Evolutionary conservation across 2,329 filamentous ascomycete species (phyloP).

Genomic region (Scedosporium aurantiacum): DNA sequence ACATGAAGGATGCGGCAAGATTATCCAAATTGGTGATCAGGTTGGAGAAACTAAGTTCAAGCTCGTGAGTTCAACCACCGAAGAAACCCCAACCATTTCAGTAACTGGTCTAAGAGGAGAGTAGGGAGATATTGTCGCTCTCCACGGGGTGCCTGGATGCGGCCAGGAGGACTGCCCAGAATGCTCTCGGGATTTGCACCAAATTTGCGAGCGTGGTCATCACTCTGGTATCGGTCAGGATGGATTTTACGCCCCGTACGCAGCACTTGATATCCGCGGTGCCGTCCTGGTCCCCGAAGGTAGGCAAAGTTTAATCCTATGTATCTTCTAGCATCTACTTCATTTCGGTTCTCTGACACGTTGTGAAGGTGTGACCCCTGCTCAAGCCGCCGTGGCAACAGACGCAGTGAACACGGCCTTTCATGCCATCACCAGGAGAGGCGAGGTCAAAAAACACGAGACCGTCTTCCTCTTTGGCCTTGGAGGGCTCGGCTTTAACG

Average conservation of each 20-base stretch:
- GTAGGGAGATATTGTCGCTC: constrained; percentile 20
- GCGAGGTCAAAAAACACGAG: constrained; percentile 21
- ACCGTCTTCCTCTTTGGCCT: constrained; percentile 29
- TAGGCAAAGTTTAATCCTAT: background rate
- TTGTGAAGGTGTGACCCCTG: constrained; percentile 12
- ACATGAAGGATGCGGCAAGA: constrained; percentile 16
- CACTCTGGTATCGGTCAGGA: constrained; percentile 33
- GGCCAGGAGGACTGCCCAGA: constrained; percentile 20
- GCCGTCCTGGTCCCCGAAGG: constrained; percentile 14
- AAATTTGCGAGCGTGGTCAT: constrained; percentile 24
- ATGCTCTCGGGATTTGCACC: constrained; percentile 26
- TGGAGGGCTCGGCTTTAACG: constrained; percentile 29
- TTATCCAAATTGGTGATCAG: constrained; percentile 13
- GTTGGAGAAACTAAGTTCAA: constrained; percentile 10
- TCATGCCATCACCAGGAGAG: constrained; percentile 25
- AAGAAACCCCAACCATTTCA: background rate
- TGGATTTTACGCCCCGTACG: constrained; percentile 30
- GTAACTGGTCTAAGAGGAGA: background rate
- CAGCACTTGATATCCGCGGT: constrained; percentile 17
- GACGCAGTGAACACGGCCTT: constrained; percentile 30
- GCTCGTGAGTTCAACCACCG: constrained; percentile 8
- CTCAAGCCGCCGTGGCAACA: constrained; percentile 25
- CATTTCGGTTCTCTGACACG: constrained; percentile 13
- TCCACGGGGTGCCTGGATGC: constrained; percentile 22
- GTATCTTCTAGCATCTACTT: background rate